These are phyloP conservation scores for Apium graveolens DNA, from an alignment of 129 eudicot species.

Conservation along the genomic window DNA sequence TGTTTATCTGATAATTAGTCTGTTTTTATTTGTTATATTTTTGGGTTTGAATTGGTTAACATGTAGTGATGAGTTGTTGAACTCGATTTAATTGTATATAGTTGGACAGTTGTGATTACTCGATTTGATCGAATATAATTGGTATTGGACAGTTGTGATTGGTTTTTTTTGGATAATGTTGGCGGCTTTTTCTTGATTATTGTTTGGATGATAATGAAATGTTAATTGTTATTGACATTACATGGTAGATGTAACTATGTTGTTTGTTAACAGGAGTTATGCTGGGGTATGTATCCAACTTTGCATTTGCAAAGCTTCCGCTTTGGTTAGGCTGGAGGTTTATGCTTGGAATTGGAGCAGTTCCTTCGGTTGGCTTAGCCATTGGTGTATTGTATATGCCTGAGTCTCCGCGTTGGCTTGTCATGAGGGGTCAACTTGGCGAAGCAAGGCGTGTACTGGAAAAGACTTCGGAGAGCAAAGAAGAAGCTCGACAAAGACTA, in stretches of 20 bases:
- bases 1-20: not conserved
- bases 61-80: not conserved
- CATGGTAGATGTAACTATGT: not conserved
- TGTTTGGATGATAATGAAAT: not conserved
- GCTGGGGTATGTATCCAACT: conserved; percentile 26
- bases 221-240: not conserved
- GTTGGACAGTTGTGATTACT: not conserved
- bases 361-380: conserved; percentile 21
- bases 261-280: conserved; percentile 5
- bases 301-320: conserved; percentile 27
- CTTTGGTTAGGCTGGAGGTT: conserved; percentile 24
- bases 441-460: conserved; percentile 18
- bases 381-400: conserved; percentile 21
- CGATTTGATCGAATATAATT: not conserved
- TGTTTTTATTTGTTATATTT: no score
- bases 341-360: conserved; percentile 32
- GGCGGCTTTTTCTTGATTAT: no score
- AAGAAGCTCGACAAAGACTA: conserved; percentile 16
- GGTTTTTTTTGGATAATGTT: no score
- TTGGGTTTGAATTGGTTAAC: not conserved
- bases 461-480: conserved; percentile 14
- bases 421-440: conserved; percentile 25
- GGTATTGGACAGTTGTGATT: not conserved
- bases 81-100: no score
- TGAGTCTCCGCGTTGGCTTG: conserved; percentile 32